These are phyloP conservation scores for Scedosporium dehoogii DNA, from an alignment of 2,329 filamentous ascomycete genomes.

Conservation along the genomic window DNA sequence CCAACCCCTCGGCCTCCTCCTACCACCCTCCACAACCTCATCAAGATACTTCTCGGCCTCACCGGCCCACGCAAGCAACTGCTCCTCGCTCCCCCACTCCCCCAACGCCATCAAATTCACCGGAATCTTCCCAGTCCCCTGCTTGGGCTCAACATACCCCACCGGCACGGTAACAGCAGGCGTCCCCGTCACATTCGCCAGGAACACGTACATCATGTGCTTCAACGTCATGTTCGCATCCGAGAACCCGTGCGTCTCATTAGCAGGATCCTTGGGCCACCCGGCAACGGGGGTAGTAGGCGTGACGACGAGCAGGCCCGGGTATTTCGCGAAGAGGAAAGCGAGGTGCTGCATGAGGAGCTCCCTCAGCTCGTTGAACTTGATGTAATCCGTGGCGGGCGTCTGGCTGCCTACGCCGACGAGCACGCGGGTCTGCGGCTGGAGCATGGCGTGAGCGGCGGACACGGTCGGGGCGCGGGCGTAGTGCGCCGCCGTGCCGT, in stretches of 20 bases:
- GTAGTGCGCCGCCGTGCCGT: conserved; percentile 45
- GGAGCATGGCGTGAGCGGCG: conserved; percentile 45
- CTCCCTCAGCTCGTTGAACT: conserved; percentile 62
- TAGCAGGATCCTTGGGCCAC: conserved; percentile 53
- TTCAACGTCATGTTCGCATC: conserved; percentile 65
- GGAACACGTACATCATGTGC: conserved; percentile 77
- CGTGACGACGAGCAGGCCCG: conserved; percentile 67
- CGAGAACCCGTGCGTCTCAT: conserved; percentile 60
- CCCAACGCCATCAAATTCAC: conserved; percentile 54
- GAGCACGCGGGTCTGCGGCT: conserved; percentile 59
- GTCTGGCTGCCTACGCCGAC: conserved; percentile 56
- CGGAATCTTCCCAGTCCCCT: conserved; percentile 49
- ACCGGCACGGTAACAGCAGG: conserved; percentile 67
- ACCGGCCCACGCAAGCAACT: conserved; percentile 48
- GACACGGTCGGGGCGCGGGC: conserved; percentile 31
- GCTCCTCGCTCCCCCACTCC: conserved; percentile 59
- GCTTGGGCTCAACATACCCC: conserved; percentile 53
- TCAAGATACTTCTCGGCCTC: conserved; percentile 48
- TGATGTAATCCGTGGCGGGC: conserved; percentile 58
- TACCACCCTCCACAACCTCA: conserved; percentile 33
- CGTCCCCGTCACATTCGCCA: conserved; percentile 73
- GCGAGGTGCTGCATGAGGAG: conserved; percentile 73
- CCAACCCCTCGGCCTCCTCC: conserved; percentile 44
- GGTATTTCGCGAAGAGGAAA: conserved; percentile 57
- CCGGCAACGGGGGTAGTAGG: conserved; percentile 69